A percentile compares a stretch with the other conserved stretches of the same genome.
These are phyloP conservation scores for Teratosphaeria gauchensis DNA, from an alignment of 2,329 filamentous ascomycete species.

Conservation along the genomic window DNA sequence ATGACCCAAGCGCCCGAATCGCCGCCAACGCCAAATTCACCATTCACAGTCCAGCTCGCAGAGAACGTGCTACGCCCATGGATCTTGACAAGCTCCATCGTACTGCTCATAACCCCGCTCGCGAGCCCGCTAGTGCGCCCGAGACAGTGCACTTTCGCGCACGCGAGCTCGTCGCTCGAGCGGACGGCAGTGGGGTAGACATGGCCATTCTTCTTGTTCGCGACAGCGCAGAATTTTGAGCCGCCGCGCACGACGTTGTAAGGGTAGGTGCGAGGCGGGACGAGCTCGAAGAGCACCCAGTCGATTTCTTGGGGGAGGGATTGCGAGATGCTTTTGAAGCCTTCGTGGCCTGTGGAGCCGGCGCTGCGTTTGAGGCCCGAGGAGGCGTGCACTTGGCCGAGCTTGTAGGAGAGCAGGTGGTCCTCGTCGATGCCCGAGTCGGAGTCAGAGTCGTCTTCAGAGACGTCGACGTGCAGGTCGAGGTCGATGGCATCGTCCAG, in stretches of 20 bases:
- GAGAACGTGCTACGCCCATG: slow-evolving; percentile 74
- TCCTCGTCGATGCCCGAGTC: slow-evolving; percentile 74
- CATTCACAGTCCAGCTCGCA: slow-evolving; percentile 56
- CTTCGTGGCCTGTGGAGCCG: slow-evolving; percentile 15
- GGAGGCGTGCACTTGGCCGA: slow-evolving; percentile 80
- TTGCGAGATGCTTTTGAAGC: slow-evolving; percentile 42
- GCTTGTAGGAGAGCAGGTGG: slow-evolving; percentile 64
- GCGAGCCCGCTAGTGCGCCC: slow-evolving; percentile 80
- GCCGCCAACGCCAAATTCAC: slow-evolving; percentile 61
- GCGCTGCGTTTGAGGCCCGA: slow-evolving; percentile 66
- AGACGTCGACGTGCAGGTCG: slow-evolving; percentile 67
- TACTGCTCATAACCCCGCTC: slow-evolving; percentile 64
- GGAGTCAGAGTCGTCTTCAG: slow-evolving; percentile 59
- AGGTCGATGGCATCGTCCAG: slow-evolving; percentile 61
- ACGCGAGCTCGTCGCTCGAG: slow-evolving; percentile 56
- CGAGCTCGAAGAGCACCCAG: slow-evolving; percentile 83
- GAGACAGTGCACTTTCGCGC: slow-evolving; percentile 74
- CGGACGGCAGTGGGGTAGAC: slow-evolving; percentile 40
- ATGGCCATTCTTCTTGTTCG: slow-evolving; percentile 22
- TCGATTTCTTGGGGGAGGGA: slow-evolving; percentile 81
- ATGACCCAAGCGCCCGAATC: slow-evolving; percentile 93
- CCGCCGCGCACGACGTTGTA: slow-evolving; percentile 60
- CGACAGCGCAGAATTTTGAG: slow-evolving; percentile 26
- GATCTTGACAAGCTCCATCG: slow-evolving; percentile 77
- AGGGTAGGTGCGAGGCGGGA: slow-evolving; percentile 58